A percentile compares a stretch with the other conserved stretches of the same genome.
Evolutionary conservation across 2,329 filamentous ascomycete species (phyloP).

Genomic region (Myriangium duriaei): DNA sequence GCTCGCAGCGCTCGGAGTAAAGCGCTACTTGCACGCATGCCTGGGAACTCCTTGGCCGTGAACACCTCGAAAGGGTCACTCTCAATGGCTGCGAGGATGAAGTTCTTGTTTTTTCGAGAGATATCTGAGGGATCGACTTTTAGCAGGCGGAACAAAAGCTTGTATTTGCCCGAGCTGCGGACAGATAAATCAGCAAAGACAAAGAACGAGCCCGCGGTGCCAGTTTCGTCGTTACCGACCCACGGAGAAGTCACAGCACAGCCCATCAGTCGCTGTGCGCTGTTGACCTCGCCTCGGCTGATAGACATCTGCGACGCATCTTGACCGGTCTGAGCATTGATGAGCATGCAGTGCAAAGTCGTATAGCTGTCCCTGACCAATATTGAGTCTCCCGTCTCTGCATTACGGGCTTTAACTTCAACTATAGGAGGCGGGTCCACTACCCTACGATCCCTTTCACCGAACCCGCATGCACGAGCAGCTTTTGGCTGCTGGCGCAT

Average conservation of each 20-base stretch:
- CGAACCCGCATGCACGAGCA: conserved; percentile 70
- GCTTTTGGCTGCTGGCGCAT: conserved; percentile 69
- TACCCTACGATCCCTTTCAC: conserved; percentile 67
- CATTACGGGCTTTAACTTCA: conserved; percentile 41
- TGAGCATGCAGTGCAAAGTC: conserved; percentile 60
- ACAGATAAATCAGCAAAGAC: conserved; percentile 75
- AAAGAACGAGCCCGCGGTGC: conserved; percentile 68
- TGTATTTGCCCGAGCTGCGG: conserved; percentile 62
- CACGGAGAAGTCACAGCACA: conserved; percentile 66
- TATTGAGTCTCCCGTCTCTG: conserved; percentile 45
- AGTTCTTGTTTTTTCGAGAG: conserved; percentile 38
- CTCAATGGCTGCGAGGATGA: conserved; percentile 40
- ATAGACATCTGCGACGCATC: conserved; percentile 49
- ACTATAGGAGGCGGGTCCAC: conserved; percentile 78
- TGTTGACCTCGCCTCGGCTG: conserved; percentile 43
- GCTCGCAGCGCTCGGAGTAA: conserved; percentile 63
- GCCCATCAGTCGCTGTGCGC: conserved; percentile 67
- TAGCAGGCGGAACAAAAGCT: conserved; percentile 61
- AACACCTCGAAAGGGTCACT: conserved; percentile 68
- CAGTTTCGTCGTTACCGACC: conserved; percentile 60
- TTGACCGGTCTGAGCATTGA: conserved; percentile 52
- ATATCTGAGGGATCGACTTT: conserved; percentile 53
- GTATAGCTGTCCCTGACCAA: conserved; percentile 34
- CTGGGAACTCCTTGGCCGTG: conserved; percentile 75
- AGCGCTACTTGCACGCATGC: conserved; percentile 65